These are phyloP conservation scores for Tolypocladium cylindrosporum DNA, from an alignment of 2,329 filamentous ascomycete species.

Conservation along the genomic window DNA sequence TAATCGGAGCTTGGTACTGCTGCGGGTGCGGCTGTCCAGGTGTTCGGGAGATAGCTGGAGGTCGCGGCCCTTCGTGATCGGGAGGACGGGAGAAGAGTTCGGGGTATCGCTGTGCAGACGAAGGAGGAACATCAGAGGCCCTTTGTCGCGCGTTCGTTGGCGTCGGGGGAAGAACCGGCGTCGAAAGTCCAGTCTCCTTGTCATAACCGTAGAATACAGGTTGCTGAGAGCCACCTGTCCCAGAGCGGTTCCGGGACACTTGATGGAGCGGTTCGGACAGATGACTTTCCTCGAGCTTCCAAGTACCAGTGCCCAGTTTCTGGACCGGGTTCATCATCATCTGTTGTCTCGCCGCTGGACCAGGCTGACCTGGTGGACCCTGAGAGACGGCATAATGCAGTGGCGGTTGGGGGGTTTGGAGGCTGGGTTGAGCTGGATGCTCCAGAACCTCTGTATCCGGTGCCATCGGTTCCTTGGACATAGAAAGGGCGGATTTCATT, in stretches of 20 bases:
- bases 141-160: slow-evolving; percentile 13
- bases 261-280: slow-evolving; percentile 37
- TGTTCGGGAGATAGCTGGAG: slow-evolving; percentile 2
- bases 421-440: background rate
- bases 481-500: background rate
- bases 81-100: slow-evolving; percentile 28
- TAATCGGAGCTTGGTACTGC: slow-evolving; percentile 8
- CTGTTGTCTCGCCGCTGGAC: slow-evolving; percentile 1
- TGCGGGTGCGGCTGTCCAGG: slow-evolving; percentile 6
- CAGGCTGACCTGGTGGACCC: background rate
- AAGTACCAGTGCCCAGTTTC: slow-evolving; percentile 33
- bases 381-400: background rate
- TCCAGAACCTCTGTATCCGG: background rate
- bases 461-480: background rate
- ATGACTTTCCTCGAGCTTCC: slow-evolving; percentile 46
- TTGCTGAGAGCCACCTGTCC: slow-evolving; percentile 19
- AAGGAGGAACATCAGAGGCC: slow-evolving; percentile 34
- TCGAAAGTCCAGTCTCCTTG: slow-evolving; percentile 37
- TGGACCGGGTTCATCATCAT: slow-evolving; percentile 26
- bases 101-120: slow-evolving; percentile 39
- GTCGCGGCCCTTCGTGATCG: slow-evolving; percentile 2
- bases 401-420: background rate
- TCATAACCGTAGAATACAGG: slow-evolving; percentile 30
- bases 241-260: slow-evolving; percentile 22
- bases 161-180: slow-evolving; percentile 4